Evolutionary conservation across 140 eudicot species (phyloP), one percentile per base, ranked within the genome.

Genomic region (Ambrosia hybrid): DNA sequence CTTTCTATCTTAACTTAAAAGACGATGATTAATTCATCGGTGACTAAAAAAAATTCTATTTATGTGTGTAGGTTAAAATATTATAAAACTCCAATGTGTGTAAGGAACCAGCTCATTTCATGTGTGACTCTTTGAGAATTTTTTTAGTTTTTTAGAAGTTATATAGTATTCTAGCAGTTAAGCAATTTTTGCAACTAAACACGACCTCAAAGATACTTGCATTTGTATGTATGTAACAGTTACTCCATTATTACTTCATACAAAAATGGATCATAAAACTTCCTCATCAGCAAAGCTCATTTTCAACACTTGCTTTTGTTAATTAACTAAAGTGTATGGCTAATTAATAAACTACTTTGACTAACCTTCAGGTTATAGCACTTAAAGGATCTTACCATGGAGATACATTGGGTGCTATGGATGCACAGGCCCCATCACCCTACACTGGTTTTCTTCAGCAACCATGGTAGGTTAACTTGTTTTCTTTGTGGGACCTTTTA

Each of bases 371-470:
- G 99, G 99, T 94, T 26, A 73, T 94, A 76, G 99, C 99, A 51
- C 94, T 94, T 15, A 83, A 73, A 79, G 99, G 99, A 83, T 90
- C 97, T 65, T 94, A 94, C 80, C 99, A 94, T 71, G 99, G 99
- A 66, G 99, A 94, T 70, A 94, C 99, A 33, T 82, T 94, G 78
- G 99, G 99, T 76, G 97, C 99, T 55, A 94, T 94, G 99, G 99
- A 94, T 59, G 99, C 97, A 67, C 99, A 94, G 56, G 97, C 99
- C 71, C 97, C 97, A 51, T 94, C 99, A 6, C 76, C 89, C 34
- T 94, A 87, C 79, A 94, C 99, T 45, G 91, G 95, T 68, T 80
- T 90, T 81, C 89, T 82, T 69, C 99, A 94, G 81, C 99, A 94
- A 80, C 99, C 99, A 51, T 94, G 99, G 99, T 90, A 86, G 10